Percentiles rank a stretch among this genome's conserved stretches.
These are phyloP conservation scores for Cryptococcus jaspeensis DNA, from an alignment of 1,284 basidiomycete species.

Conservation along the genomic window DNA sequence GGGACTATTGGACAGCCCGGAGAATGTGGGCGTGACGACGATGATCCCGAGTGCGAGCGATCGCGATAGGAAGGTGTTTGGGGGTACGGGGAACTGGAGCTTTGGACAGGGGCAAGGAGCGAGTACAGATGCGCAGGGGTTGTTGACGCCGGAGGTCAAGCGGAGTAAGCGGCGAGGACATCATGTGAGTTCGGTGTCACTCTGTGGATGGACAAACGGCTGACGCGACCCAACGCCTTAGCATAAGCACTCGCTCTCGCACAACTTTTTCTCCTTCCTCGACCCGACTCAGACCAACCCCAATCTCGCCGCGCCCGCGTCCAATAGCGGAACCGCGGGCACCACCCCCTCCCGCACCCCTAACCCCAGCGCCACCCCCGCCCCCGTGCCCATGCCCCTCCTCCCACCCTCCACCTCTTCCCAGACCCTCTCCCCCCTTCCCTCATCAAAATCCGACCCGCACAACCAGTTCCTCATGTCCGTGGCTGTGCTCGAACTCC, in stretches of 20 bases:
- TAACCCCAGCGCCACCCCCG: conserved; percentile 26
- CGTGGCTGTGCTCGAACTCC: conserved; percentile 54
- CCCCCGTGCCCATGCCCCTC: conserved; percentile 33
- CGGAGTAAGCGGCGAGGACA: conserved; percentile 66
- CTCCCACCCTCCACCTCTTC: conserved; percentile 13
- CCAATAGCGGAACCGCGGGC: conserved; percentile 21
- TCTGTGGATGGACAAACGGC: background rate
- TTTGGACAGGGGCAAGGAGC: conserved; percentile 24
- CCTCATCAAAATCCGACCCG: conserved; percentile 43
- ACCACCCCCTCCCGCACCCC: conserved; percentile 20
- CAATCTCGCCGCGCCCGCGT: conserved; percentile 23
- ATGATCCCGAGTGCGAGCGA: conserved; percentile 25
- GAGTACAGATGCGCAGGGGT: conserved; percentile 24
- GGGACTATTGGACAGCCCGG: conserved; percentile 58
- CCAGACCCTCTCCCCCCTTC: conserved; percentile 28
- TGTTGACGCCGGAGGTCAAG: conserved; percentile 32
- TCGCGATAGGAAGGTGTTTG: conserved; percentile 28
- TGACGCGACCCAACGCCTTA: conserved; percentile 13
- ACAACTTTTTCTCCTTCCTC: conserved; percentile 88
- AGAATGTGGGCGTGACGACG: conserved; percentile 18
- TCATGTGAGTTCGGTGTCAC: conserved; percentile 54
- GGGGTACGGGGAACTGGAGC: conserved; percentile 27
- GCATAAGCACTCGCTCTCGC: conserved; percentile 89
- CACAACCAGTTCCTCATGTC: conserved; percentile 49
- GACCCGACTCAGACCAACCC: conserved; percentile 58